Percentiles rank a stretch among this genome's conserved stretches.
Evolutionary conservation across 345 rosid genomes (phyloP).

Genomic region (Rubroshorea leprosula): DNA sequence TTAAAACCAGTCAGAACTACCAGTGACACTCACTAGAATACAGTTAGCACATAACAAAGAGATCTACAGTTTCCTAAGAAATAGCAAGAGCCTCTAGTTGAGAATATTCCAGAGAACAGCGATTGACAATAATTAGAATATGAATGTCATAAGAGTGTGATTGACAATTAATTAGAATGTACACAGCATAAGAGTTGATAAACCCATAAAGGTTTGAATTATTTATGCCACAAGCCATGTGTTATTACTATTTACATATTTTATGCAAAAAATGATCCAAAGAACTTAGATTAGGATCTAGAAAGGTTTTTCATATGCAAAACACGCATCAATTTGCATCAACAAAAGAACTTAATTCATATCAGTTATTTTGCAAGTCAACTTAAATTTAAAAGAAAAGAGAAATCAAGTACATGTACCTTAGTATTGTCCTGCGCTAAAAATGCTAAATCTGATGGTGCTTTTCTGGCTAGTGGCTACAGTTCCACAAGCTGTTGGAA

Average conservation of each 20-base stretch:
- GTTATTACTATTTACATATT: background rate
- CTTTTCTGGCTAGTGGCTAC: conserved; percentile 14
- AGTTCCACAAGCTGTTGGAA: conserved; percentile 13
- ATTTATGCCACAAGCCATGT: background rate
- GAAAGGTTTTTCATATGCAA: background rate
- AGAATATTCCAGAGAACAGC: conserved; percentile 18
- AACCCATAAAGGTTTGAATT: conserved; percentile 2
- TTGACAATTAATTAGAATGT: too few species aligned
- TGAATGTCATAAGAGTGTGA: too few species aligned
- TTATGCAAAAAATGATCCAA: conserved; percentile 8
- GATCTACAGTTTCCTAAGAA: conserved; percentile 17
- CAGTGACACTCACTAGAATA: background rate
- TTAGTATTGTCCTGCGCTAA: conserved; percentile 3
- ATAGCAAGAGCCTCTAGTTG: conserved; percentile 8
- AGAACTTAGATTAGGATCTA: background rate
- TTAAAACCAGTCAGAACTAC: conserved; percentile 4
- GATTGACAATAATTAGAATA: conserved; percentile 2
- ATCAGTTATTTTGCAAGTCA: background rate
- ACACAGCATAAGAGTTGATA: conserved; percentile 7
- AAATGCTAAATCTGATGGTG: conserved; percentile 2
- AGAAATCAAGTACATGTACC: background rate
- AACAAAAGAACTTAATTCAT: conserved; percentile 3
- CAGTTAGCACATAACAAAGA: conserved; percentile 7
- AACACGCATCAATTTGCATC: background rate
- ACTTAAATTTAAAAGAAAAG: conserved; percentile 1